phyloP scores from a whole-genome alignment of 768 basidiomycete genomes.

The Daedaleopsis sinensis region DNA sequence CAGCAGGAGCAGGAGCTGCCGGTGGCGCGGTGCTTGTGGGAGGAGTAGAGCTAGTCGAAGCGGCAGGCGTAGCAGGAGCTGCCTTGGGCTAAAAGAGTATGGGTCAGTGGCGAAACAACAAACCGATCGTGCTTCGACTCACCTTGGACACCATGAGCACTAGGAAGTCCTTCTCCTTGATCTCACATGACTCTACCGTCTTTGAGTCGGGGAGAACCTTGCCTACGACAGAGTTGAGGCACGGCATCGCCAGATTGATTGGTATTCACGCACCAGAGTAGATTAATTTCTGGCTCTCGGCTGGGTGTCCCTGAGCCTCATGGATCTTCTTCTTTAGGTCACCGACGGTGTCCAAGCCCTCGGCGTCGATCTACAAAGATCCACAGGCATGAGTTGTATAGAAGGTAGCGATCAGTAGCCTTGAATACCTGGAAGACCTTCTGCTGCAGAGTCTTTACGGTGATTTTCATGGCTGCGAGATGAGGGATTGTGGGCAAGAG shows the following conservation, averaged over 20 bases:
- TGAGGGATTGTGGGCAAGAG: conserved; percentile 7
- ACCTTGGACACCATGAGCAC: conserved; percentile 99
- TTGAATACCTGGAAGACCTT: conserved; percentile 76
- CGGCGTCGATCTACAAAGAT: conserved; percentile 70
- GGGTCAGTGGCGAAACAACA: conserved; percentile 4
- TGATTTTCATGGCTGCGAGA: conserved; percentile 75
- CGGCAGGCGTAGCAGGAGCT: conserved; percentile 37
- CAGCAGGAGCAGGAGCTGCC: conserved; percentile 33
- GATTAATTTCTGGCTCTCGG: conserved; percentile 87
- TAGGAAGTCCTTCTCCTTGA: conserved; percentile 99
- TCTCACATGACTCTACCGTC: conserved; percentile 82
- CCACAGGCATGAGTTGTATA: not conserved
- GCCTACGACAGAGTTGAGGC: conserved; percentile 49
- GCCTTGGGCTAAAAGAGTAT: conserved; percentile 55
- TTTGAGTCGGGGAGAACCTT: conserved; percentile 91
- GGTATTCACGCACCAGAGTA: conserved; percentile 67
- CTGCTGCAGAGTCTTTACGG: conserved; percentile 93
- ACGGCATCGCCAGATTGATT: not conserved
- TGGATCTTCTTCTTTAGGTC: conserved; percentile 85
- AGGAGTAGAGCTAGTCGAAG: conserved; percentile 33
- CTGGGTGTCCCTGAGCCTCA: conserved; percentile 71
- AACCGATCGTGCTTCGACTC: conserved; percentile 16
- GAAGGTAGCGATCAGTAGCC: too few species aligned
- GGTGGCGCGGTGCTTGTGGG: conserved; percentile 35
- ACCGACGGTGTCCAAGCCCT: conserved; percentile 72